Base-by-base conservation (phyloP, 345 rosid species). In the Moricandia moricandioides region DNA sequence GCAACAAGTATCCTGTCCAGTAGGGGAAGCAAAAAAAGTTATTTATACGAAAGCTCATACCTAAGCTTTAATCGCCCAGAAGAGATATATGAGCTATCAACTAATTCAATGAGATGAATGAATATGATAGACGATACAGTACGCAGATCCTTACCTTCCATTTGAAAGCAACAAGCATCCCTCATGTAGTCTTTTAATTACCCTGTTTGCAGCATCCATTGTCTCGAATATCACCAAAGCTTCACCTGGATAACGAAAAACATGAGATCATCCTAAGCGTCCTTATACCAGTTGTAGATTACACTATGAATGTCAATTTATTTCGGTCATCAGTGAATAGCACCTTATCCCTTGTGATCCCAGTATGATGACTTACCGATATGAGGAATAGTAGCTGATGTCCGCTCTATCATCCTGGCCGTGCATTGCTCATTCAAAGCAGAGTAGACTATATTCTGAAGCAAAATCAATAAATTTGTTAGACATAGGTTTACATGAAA, bases 1-100 rank as follows among this genome's bases (percentile, higher is more conserved):
- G 87, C 96, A 70, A 93, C 83, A 78, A 93, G 82, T 66, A 84
- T 86, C 84, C 97, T 93, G 82, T 83, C 73, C 71, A 71, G 67
- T 12, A 34, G 17, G 27, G 54, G 47, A 63, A 14, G 1, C 34
- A 29, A 12, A 12, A 34, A 37, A 8, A 4, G 4, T 55, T 34
- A 31, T 55, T 35, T 3, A 8, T 37, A 37, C 29, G 24, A 26
- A 26, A 27, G 30, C 7, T 31, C 30, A 31, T 34, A 31, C 11
- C 27, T 14, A 49, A 45, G 27, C 70, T 47, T 66, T 26, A 45
- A 47, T 65, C 69, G 8, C 24, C 30, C 49, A 67, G 49, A 68
- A 17, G 11, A 54, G 43, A 49, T 29, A 17, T 65, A 49, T n/a
- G 58, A 45, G 43, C 71, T 51, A 30, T 6, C 31, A 21, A 21